Evolutionary conservation across 2,329 filamentous ascomycete species (phyloP), one percentile per base, ranked within the genome.

Genomic region (Nemania diffusa): DNA sequence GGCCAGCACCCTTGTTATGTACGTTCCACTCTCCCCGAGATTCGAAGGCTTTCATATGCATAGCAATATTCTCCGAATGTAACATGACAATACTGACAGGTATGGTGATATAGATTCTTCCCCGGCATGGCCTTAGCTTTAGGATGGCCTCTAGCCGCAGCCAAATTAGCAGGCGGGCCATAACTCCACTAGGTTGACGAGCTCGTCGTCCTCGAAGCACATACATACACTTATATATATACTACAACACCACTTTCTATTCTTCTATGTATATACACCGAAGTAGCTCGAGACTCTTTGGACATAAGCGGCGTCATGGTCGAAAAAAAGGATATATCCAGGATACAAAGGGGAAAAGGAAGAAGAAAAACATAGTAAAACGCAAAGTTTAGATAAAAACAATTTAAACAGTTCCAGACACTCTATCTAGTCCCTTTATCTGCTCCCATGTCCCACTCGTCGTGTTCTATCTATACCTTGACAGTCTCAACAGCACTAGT

Each of bases 131-230:
- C 66, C 3, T 26, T 74, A 8, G 70, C 81, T 50, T 76, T 83
- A n/a, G 78, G 78, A 58, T 82, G 81, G 81, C 81, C 81, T 1
- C 66, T 70, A 11, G 40, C 75, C 9, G 70, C 70, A 53, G 51
- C 65, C 46, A n/a, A 53, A 11, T 13, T 71, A 32, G 26, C 79
- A 8, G 71, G 20, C 20, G 17, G 40, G 32, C 32, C 15, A 40
- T 40, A 40, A 40, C 15, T 15, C 34, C 3, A 13, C 34, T 40
- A 15, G 42, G 20, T 22, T 6, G 17, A 3, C 42, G n/a, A n/a
- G n/a, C 17, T 15, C 42, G 17, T 22, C 20, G 9, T 46, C 42
- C 42, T 46, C 20, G 5, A 17, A 22, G n/a, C 15, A 50, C 6
- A n/a, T n/a, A n/a, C n/a, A n/a, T n/a, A n/a, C n/a, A n/a, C n/a